Conservation (phyloP, 176 grass and related monocot species). For the Carex scoparia region DNA sequence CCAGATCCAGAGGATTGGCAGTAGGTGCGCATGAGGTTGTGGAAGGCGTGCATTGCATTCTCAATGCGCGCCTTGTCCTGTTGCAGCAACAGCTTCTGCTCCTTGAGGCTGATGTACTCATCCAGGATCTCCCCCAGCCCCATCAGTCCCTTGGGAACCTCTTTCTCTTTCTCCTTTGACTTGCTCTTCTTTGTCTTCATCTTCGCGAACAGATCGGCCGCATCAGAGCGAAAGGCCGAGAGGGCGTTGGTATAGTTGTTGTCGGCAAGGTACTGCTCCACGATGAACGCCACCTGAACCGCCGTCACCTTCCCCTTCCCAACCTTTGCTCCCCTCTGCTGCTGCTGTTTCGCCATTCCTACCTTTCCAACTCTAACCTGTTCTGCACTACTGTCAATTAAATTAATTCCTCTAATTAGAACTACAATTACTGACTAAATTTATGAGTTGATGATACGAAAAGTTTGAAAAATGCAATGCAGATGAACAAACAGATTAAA, state of each 20-base stretch:
- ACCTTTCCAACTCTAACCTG: too few relatives aligned
- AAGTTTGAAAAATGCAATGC: too few relatives aligned
- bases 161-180: background rate
- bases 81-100: conserved; percentile 39
- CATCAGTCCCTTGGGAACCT: conserved; percentile 44
- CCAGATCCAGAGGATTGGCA: conserved; percentile 8
- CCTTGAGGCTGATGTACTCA: conserved; percentile 85
- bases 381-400: too few relatives aligned
- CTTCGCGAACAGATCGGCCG: conserved; percentile 44
- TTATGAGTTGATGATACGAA: too few relatives aligned
- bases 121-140: conserved; percentile 63
- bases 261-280: conserved; percentile 78
- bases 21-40: conserved; percentile 48
- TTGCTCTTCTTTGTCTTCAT: background rate
- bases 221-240: conserved; percentile 65
- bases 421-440: too few relatives aligned
- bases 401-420: too few relatives aligned
- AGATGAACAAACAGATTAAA: too few relatives aligned
- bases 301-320: conserved; percentile 58
- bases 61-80: conserved; percentile 30
- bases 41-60: conserved; percentile 53
- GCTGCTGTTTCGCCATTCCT: conserved; percentile 9
- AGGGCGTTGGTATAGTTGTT: conserved; percentile 51
- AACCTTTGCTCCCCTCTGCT: background rate
- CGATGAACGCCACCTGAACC: conserved; percentile 75